phyloP scores from a whole-genome alignment of 495 filamentous ascomycete genomes.

The Penicillium pancosmium region DNA sequence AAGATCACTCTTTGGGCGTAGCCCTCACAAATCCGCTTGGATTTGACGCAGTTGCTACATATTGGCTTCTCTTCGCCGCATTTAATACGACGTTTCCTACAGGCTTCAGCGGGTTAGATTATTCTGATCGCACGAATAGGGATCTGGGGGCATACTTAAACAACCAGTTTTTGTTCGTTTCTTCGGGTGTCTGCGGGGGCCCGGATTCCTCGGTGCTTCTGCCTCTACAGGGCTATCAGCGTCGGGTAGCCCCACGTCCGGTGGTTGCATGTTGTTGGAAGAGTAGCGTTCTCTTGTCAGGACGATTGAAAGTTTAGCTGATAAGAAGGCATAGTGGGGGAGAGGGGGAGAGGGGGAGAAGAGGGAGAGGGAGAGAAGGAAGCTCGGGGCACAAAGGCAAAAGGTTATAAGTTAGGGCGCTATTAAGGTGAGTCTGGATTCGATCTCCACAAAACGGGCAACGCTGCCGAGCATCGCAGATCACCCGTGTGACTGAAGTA shows the following conservation, averaged over 20 bases:
- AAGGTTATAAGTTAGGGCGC: slow-evolving; percentile 1
- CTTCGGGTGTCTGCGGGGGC: slow-evolving; percentile 34
- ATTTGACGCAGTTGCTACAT: slow-evolving; percentile 92
- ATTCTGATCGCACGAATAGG: neutral
- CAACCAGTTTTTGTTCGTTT: slow-evolving; percentile 97
- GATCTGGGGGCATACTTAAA: slow-evolving; percentile 66
- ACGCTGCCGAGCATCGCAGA: slow-evolving; percentile 29
- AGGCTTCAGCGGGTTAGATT: slow-evolving; percentile 56
- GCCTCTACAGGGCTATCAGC: neutral
- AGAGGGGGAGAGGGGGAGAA: neutral
- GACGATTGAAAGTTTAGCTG: neutral
- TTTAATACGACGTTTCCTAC: slow-evolving; percentile 93
- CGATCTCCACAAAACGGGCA: slow-evolving; percentile 19
- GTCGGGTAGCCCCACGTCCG: neutral
- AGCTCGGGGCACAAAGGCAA: neutral
- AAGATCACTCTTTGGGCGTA: slow-evolving; percentile 93
- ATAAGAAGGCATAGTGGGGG: slow-evolving; percentile 18
- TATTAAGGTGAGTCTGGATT: slow-evolving; percentile 13
- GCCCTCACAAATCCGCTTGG: slow-evolving; percentile 90
- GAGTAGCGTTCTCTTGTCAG: neutral
- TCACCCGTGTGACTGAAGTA: slow-evolving; percentile 18
- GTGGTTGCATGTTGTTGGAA: neutral
- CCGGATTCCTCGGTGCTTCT: slow-evolving; percentile 19
- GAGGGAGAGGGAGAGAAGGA: neutral
- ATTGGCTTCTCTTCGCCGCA: slow-evolving; percentile 94